A percentile compares a stretch with the other conserved stretches of the same genome.
Evolutionary conservation across 441 rosid genomes (phyloP).

Genomic region (Capsella rubella): DNA sequence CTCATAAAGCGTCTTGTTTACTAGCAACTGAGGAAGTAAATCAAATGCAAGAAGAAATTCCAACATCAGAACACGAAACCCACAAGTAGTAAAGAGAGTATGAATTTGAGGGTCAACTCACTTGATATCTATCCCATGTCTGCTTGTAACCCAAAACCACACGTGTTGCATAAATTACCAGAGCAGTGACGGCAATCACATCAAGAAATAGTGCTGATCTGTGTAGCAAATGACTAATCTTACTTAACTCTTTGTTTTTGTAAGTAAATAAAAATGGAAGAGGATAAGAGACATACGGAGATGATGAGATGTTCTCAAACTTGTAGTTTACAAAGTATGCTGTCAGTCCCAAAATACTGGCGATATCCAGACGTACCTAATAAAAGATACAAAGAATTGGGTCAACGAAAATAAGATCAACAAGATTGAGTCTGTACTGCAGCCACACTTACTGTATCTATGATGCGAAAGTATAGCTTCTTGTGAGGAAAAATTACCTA

Average conservation of each 20-base stretch:
- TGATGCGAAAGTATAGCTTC: constrained; percentile 93
- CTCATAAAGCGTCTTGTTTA: constrained; percentile 93
- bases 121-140: constrained; percentile 98
- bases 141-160: constrained; percentile 97
- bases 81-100: constrained; percentile 13
- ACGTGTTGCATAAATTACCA: constrained; percentile 79
- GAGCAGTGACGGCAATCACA: constrained; percentile 80
- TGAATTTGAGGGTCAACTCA: constrained; percentile 46
- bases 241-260: constrained; percentile 6
- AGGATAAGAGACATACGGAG: constrained; percentile 66
- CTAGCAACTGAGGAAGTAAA: constrained; percentile 70
- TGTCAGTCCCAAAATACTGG: constrained; percentile 85
- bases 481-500: constrained; percentile 96
- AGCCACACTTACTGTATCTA: constrained; percentile 81
- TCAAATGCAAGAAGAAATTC: not conserved
- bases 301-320: constrained; percentile 82
- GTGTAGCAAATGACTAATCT: constrained; percentile 34
- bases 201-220: constrained; percentile 94
- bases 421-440: not conserved
- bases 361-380: constrained; percentile 90
- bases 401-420: constrained; percentile 27
- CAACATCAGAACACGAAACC: constrained; percentile 7
- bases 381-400: constrained; percentile 40
- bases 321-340: constrained; percentile 95
- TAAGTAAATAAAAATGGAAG: constrained; percentile 3